Base-by-base conservation (phyloP, 1,139 yeast genomes). In the Geotrichum armillariae region DNA sequence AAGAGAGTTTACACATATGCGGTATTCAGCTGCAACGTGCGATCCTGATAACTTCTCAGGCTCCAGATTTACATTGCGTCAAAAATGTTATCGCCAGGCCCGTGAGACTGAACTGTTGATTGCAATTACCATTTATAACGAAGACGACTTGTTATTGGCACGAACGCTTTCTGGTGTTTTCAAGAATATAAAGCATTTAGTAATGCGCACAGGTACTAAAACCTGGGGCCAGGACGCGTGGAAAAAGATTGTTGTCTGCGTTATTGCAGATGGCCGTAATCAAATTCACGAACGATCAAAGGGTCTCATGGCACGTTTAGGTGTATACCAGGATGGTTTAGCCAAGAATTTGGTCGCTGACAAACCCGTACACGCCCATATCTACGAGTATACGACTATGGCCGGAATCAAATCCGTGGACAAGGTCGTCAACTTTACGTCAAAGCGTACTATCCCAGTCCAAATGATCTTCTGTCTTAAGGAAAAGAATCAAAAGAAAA, bases 11-110 rank as follows among this genome's bases (percentile, higher is more conserved):
- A 71, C 85, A 8, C 83, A 81, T 57, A 79, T 86, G 85, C 73
- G 95, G 56, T 86, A 86, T 68, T 82, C 88, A 29, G 95, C 91
- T 0, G 87, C 85, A 41, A 86, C 95, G 1, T 82, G 90, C 63
- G 89, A 88, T 48, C 93, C 95, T 0, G 74, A 80, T 6, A 79
- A 82, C 54, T 86, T 82, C 60, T 41, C 21, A 6, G 62, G 65
- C n/a, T 76, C 74, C 58, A 75, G 79, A 58, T 86, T 84, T 67
- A 79, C 81, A 35, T 67, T 86, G 42, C 74, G 95, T 50, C 95
- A 84, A 62, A 77, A 75, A 38, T 74, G 85, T 57, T 86, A 85
- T 63, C 69, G 74, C 31, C 83, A 80, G 33, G 85, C 85, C 2
- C 72, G 95, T 55, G 75, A 75, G 54, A 86, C 94, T 0, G 94